A percentile compares a stretch with the other conserved stretches of the same genome.
Conservation (phyloP, 1,284 basidiomycete species). For the Ustilago bromivora region DNA sequence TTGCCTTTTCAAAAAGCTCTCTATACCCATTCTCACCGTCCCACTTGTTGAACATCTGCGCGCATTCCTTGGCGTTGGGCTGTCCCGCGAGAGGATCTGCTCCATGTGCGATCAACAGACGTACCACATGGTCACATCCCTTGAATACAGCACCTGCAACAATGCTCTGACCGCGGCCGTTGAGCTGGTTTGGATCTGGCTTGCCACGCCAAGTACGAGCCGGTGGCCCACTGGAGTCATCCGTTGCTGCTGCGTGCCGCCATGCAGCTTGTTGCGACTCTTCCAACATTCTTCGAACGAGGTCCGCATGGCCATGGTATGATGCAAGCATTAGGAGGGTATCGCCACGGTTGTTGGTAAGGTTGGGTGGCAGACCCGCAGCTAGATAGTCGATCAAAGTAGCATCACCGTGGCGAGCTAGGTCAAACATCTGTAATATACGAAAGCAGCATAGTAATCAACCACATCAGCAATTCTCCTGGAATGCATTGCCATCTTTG, state of each 20-base stretch:
- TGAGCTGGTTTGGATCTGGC: conserved; percentile 72
- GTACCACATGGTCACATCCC: conserved; percentile 76
- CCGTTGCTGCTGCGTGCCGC: neutral
- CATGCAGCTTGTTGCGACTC: conserved; percentile 8
- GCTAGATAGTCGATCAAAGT: conserved; percentile 74
- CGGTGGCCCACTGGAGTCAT: neutral
- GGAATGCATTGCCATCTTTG: neutral
- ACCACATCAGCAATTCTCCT: neutral
- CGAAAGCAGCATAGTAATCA: neutral
- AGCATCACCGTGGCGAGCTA: conserved; percentile 77
- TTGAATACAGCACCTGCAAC: conserved; percentile 87
- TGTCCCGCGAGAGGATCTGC: conserved; percentile 79
- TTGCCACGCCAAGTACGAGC: conserved; percentile 21
- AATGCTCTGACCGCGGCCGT: conserved; percentile 82
- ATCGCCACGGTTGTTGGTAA: conserved; percentile 75
- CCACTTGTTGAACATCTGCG: conserved; percentile 66
- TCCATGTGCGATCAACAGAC: conserved; percentile 75
- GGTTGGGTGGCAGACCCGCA: conserved; percentile 80
- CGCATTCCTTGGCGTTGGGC: conserved; percentile 81
- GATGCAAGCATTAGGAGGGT: conserved; percentile 82
- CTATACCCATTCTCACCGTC: conserved; percentile 48
- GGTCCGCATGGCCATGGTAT: conserved; percentile 79
- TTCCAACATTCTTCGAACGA: conserved; percentile 74
- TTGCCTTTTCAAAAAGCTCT: conserved; percentile 47
- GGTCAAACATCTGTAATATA: conserved; percentile 76